Evolutionary conservation across 1,284 basidiomycete species (phyloP).

Genomic region (Cutaneotrichosporon curvatum): DNA sequence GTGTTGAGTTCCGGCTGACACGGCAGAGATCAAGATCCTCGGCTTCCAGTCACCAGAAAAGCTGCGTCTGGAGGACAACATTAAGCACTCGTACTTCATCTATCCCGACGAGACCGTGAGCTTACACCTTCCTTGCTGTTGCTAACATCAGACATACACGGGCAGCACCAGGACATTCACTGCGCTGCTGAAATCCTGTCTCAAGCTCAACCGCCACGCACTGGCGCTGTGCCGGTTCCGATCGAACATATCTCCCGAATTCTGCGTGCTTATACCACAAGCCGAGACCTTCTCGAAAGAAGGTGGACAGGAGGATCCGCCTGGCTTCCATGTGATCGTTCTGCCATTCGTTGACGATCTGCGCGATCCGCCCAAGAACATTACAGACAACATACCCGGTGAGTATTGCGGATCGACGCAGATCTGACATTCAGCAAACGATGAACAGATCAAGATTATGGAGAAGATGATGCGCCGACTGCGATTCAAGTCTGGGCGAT

Average conservation of each 20-base stretch:
- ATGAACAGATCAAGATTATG: constrained; percentile 63
- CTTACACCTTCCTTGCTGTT: neutral
- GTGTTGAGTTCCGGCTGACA: neutral
- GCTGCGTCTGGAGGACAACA: constrained; percentile 74
- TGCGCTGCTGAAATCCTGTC: constrained; percentile 75
- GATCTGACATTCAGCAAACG: constrained; percentile 52
- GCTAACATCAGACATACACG: constrained; percentile 50
- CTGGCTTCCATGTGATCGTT: constrained; percentile 86
- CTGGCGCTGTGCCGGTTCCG: constrained; percentile 66
- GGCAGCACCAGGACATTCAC: constrained; percentile 88
- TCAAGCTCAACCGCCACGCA: constrained; percentile 74
- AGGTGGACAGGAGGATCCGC: constrained; percentile 68
- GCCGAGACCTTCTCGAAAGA: constrained; percentile 66
- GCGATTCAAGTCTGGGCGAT: constrained; percentile 66
- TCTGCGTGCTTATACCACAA: constrained; percentile 83
- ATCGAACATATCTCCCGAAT: constrained; percentile 65
- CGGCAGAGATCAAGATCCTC: constrained; percentile 64
- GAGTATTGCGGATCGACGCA: constrained; percentile 53
- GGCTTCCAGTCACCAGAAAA: constrained; percentile 77
- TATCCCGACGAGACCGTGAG: constrained; percentile 82
- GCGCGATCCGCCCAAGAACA: constrained; percentile 57
- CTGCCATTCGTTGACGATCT: constrained; percentile 93
- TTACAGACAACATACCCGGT: constrained; percentile 49
- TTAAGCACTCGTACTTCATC: constrained; percentile 86
- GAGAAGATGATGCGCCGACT: constrained; percentile 70